These are phyloP conservation scores for Fraxinus xanthoxyloides DNA, from an alignment of 305 asterid species.

Conservation along the genomic window DNA sequence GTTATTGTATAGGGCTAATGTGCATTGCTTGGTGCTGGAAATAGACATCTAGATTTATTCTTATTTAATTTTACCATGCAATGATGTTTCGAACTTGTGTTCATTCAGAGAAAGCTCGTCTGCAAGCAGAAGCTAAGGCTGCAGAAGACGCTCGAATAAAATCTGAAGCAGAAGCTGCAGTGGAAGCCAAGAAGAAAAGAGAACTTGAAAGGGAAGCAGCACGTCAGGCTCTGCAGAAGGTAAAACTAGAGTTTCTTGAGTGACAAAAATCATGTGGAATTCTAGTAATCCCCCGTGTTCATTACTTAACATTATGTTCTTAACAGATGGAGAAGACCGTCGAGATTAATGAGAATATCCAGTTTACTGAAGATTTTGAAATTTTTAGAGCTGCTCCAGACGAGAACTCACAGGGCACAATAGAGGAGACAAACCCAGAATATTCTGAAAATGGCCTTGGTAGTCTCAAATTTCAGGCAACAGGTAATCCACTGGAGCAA, in stretches of 20 bases:
- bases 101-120: slow-evolving; percentile 61
- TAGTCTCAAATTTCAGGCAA: background rate
- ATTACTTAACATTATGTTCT: background rate
- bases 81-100: background rate
- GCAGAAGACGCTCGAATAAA: slow-evolving; percentile 48
- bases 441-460: background rate
- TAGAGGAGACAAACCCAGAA: background rate
- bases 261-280: background rate
- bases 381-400: slow-evolving; percentile 36
- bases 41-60: background rate
- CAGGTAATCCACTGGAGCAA: background rate
- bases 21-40: background rate
- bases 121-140: slow-evolving; percentile 49
- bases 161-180: slow-evolving; percentile 65
- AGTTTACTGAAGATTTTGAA: slow-evolving; percentile 63
- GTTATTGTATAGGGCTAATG: background rate
- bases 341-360: slow-evolving; percentile 63
- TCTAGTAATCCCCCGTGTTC: background rate
- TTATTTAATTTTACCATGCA: background rate
- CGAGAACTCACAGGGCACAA: background rate
- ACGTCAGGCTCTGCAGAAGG: slow-evolving; percentile 30
- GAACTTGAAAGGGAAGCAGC: slow-evolving; percentile 83
- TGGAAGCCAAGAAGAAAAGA: slow-evolving; percentile 54
- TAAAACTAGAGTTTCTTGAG: background rate
- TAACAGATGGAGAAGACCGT: slow-evolving; percentile 78